Conservation (phyloP, 148 eudicot genomes). For the Vaccinium corymbosum region DNA sequence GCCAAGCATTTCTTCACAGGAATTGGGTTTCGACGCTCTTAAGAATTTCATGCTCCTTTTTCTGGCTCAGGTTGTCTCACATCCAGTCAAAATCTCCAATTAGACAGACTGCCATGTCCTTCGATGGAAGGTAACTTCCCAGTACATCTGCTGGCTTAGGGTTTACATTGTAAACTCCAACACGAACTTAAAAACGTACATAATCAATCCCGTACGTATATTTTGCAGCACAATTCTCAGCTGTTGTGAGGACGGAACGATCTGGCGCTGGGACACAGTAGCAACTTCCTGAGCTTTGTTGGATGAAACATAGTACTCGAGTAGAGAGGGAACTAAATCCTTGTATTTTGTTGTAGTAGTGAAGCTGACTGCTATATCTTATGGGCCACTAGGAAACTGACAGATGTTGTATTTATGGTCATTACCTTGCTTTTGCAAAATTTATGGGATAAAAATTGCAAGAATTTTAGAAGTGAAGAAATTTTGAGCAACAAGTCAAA, state of each 20-base stretch:
- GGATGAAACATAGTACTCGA: not conserved
- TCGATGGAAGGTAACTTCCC: slow-evolving; percentile 79
- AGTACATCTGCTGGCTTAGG: not conserved
- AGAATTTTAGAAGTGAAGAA: not conserved
- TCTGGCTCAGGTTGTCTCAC: slow-evolving; percentile 59
- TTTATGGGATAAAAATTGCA: not conserved
- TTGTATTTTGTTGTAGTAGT: not conserved
- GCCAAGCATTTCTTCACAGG: not conserved
- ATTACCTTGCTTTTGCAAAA: not conserved
- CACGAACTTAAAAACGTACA: not conserved
- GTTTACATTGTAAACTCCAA: not conserved
- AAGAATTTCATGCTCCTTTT: not conserved
- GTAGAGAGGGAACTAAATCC: not conserved
- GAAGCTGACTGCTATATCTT: not conserved
- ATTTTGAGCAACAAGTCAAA: too few species aligned
- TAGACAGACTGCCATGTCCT: slow-evolving; percentile 94
- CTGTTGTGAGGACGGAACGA: slow-evolving; percentile 92
- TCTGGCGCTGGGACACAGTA: slow-evolving; percentile 95
- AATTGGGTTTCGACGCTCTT: not conserved
- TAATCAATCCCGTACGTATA: not conserved
- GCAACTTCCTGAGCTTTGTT: slow-evolving; percentile 32
- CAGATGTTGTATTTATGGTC: not conserved
- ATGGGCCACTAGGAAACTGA: not conserved
- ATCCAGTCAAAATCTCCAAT: slow-evolving; percentile 82
- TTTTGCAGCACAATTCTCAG: slow-evolving; percentile 78